Evolutionary conservation across 2,329 filamentous ascomycete species (phyloP), one percentile per base, ranked within the genome.

Genomic region (Penicillium palitans): DNA sequence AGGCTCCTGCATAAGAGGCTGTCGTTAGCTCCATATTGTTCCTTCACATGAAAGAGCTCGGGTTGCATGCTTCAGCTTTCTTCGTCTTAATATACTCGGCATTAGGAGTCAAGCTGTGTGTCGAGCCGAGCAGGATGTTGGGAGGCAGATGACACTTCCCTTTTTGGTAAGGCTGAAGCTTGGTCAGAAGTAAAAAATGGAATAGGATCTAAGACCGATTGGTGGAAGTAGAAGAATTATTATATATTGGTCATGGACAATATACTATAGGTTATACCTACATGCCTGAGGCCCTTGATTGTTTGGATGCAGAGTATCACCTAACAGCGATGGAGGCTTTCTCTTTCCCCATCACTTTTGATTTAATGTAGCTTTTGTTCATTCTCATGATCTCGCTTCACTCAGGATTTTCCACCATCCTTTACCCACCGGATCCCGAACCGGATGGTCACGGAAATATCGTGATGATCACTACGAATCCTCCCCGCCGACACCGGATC

Each of bases 131-230:
- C 2, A 17, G n/a, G 37, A 21, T 39, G 4, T 31, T 31, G 9
- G 7, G 48, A 40, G n/a, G 40, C 42, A 52, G 71, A 61, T 25
- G 37, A 50, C 35, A 29, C 27, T 42, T 50, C 25, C 15, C 3
- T 7, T 46, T 47, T 27, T 21, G 24, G 29, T 19, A 19, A 53
- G 12, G 17, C 12, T 12, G 10, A 17, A 17, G 21, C 29, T n/a
- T 21, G 7, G 15, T 19, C 17, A 15, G 27, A 15, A 19, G 21
- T 37, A 2, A 17, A 4, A 27, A 25, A 25, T 33, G 2, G 8
- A 46, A 27, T 10, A 9, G 51, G 21, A 17, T 27, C n/a, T 27
- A 37, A 17, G 51, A 15, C 41, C 31, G 51, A 47, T 53, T 46
- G 40, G 41, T 17, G 17, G 29, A 27, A 25, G 10, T 2, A 25